Percentiles rank a stretch among this genome's conserved stretches.
These are phyloP conservation scores for Rhizopogon sp. DNA, from an alignment of 768 basidiomycete species.

Conservation along the genomic window DNA sequence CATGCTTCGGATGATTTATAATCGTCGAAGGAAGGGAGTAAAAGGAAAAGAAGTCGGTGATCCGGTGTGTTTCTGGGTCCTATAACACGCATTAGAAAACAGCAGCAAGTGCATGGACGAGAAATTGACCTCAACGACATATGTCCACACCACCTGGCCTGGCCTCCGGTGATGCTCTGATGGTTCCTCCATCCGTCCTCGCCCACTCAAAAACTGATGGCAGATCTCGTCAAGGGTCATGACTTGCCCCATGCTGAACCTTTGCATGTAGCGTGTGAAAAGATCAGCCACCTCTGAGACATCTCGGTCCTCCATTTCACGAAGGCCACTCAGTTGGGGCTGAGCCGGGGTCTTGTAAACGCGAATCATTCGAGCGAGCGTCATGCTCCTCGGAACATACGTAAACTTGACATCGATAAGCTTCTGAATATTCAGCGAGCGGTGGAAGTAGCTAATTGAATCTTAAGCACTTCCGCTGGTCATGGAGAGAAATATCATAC, in stretches of 20 bases:
- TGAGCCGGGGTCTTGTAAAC: conserved; percentile 60
- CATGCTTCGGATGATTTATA: conserved; percentile 69
- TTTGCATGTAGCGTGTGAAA: conserved; percentile 70
- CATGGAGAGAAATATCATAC: conserved; percentile 31
- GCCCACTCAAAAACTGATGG: conserved; percentile 88
- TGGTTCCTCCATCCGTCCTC: conserved; percentile 46
- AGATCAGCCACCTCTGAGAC: conserved; percentile 65
- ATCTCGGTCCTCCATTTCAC: conserved; percentile 86
- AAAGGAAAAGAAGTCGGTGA: conserved; percentile 97
- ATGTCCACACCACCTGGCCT: conserved; percentile 92
- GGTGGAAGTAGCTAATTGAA: conserved; percentile 76
- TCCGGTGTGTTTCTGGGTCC: conserved; percentile 75
- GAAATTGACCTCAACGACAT: conserved; percentile 81
- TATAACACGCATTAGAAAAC: conserved; percentile 25
- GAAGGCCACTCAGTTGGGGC: conserved; percentile 55
- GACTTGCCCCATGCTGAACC: conserved; percentile 80
- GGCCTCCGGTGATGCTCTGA: conserved; percentile 39
- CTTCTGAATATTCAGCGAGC: conserved; percentile 86
- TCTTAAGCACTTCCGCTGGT: conserved; percentile 3
- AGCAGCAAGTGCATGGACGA: not conserved
- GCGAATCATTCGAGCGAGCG: conserved; percentile 86
- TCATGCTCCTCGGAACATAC: conserved; percentile 81
- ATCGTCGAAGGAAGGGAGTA: conserved; percentile 95
- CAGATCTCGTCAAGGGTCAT: conserved; percentile 72
- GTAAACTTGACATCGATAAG: conserved; percentile 89